Evolutionary conservation across 441 rosid genomes (phyloP), one percentile per base, ranked within the genome.

Genomic region (Manihot esculenta): DNA sequence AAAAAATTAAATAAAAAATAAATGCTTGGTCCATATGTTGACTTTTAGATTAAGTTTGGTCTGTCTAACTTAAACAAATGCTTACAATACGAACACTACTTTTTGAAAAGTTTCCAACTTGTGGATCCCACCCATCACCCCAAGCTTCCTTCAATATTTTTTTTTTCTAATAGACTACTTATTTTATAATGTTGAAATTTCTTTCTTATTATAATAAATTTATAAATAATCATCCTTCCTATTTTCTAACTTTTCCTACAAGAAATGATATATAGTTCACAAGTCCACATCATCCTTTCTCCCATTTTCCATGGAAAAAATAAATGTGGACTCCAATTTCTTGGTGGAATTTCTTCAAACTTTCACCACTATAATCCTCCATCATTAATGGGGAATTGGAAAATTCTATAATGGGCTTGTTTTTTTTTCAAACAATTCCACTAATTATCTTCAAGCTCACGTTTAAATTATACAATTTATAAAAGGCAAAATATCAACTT

Each of bases 231-330:
- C 10, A 53, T 20, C 21, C 57, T 35, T 3, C n/a, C 18, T 13
- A 48, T 2, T 57, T 1, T 13, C 18, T 57, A 26, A 38, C 42
- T 30, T 58, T 58, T 7, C 24, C 42, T 30, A 42, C 62, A 57
- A 57, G 62, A 58, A 58, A 5, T 10, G n/a, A n/a, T 30, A 4
- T 30, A 58, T 27, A 0, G 41, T 15, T 58, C 13, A 6, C 10
- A 58, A 58, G 62, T 58, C 62, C 61, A 57, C 61, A 57, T 57
- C 61, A 57, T 26, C 17, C 20, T 10, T 53, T 53, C n/a, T 47
- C 15, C 15, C 13, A 2, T 45, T 11, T 45, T 53, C 27, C 27
- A 20, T 10, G 0, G 24, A 20, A 53, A 49, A 15, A 2, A 4
- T 1, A 47, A 47, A 14, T 12, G n/a, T n/a, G n/a, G n/a, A n/a